Conservation (phyloP, 768 basidiomycete genomes). For the Gymnopilus dilepis region DNA sequence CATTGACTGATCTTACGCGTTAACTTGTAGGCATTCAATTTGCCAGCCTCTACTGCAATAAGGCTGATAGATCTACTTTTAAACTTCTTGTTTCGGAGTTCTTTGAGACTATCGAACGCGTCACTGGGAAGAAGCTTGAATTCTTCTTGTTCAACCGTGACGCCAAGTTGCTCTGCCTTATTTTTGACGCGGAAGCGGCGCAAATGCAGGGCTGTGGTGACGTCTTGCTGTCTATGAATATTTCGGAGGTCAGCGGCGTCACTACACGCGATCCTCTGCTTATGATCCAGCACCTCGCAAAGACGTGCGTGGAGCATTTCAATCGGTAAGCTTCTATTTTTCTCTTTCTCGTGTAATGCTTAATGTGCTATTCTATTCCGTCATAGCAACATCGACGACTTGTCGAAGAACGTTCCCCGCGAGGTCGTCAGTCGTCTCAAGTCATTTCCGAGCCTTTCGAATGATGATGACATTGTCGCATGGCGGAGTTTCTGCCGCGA, state of each 20-base stretch:
- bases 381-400: conserved; percentile 26
- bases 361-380: conserved; percentile 23
- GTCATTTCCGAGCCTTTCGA: conserved; percentile 14
- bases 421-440: conserved; percentile 21
- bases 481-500: conserved; percentile 23
- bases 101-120: background rate
- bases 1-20: background rate
- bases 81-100: background rate
- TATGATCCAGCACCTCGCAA: conserved; percentile 8
- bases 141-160: conserved; percentile 2
- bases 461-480: conserved; percentile 20
- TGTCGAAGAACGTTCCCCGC: conserved; percentile 11
- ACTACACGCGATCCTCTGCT: background rate
- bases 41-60: background rate
- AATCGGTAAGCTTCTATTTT: background rate
- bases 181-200: conserved; percentile 11
- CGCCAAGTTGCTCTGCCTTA: background rate
- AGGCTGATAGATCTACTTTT: background rate
- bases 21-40: background rate
- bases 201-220: conserved; percentile 15
- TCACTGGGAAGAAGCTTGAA: conserved; percentile 4
- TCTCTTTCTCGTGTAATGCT: background rate
- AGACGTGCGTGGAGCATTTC: conserved; percentile 13
- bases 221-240: background rate
- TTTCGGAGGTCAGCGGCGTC: background rate